A percentile compares a stretch with the other conserved stretches of the same genome.
phyloP scores from a whole-genome alignment of 1,284 basidiomycete genomes.

The Phlebopus sp. region DNA sequence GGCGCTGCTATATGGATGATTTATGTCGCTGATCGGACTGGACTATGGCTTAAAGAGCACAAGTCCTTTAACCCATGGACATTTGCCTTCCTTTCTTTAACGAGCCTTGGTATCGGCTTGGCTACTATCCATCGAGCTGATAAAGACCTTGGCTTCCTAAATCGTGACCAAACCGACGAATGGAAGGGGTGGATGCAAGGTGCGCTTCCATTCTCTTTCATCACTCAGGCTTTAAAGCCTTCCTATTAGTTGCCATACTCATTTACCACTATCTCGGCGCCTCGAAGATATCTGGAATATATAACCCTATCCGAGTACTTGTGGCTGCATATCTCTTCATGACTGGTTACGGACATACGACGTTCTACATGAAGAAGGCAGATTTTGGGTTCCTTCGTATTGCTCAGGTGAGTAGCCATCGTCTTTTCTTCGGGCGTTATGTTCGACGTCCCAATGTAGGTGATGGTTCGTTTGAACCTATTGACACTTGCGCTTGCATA shows the following conservation, averaged over 20 bases:
- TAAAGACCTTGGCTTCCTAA: constrained; percentile 84
- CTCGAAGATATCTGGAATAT: constrained; percentile 85
- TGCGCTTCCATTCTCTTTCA: constrained; percentile 34
- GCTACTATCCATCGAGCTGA: constrained; percentile 65
- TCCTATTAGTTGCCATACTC: constrained; percentile 68
- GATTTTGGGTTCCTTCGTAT: constrained; percentile 80
- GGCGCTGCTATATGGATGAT: constrained; percentile 65
- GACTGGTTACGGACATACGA: constrained; percentile 74
- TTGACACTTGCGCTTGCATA: constrained; percentile 81
- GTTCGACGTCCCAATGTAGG: constrained; percentile 38
- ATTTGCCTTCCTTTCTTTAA: constrained; percentile 60
- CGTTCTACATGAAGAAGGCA: constrained; percentile 81
- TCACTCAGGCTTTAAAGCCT: constrained; percentile 8
- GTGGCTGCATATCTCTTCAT: constrained; percentile 87
- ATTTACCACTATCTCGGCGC: constrained; percentile 89
- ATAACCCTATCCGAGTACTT: constrained; percentile 84
- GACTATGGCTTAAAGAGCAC: constrained; percentile 84
- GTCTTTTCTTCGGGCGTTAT: background rate
- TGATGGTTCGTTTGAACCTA: constrained; percentile 80
- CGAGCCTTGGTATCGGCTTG: constrained; percentile 57
- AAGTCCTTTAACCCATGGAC: constrained; percentile 74
- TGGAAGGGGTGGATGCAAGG: constrained; percentile 98
- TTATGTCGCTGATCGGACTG: constrained; percentile 78
- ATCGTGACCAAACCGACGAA: constrained; percentile 89
- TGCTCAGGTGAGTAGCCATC: constrained; percentile 48